Evolutionary conservation across 345 rosid genomes (phyloP), one percentile per base, ranked within the genome.

Genomic region (Leavenworthia alabamica): DNA sequence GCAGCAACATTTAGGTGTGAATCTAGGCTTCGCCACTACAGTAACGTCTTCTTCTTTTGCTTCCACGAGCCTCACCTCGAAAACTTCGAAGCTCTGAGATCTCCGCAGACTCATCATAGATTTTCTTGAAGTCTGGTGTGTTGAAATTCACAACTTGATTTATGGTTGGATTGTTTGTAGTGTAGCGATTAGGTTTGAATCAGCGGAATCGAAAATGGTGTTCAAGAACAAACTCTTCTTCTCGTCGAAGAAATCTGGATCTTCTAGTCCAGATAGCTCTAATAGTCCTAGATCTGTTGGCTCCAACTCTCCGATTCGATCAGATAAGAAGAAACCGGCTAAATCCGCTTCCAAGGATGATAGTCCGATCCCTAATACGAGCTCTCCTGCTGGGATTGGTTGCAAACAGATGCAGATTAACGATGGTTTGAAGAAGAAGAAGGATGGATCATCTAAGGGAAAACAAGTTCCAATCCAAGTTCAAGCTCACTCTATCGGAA

Each of bases 201-300:
- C 16, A 41, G 43, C 32, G 45, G 33, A 47, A 56, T 51, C 62
- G 45, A 63, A 47, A 54, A 93, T 93, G 99, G 96, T 90, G 16
- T 94, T 94, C 84, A 94, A 88, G 80, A 92, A 86, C 81, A 88
- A 88, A 67, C 86, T 88, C 28, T 91, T 94, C 80, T 83, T 92
- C 74, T 89, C 95, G 2, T 89, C 96, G 8, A 88, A 82, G 86
- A 90, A 90, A 67, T 90, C 99, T 1, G 92, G 81, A 60, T 65
- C 99, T 31, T 83, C 96, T 6, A 81, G 90, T 59, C 92, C 95
- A 3, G 96, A 88, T 51, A 89, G 85, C 69, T 88, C 96, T 62
- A 91, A 74, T 75, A 86, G 96, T 62, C 95, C 96, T 45, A 84
- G 93, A 84, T 90, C 97, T 28, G 48, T 75, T 35, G 87, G 93